Evolutionary conservation across 225 moss, liverwort and hornwort species (phyloP), one percentile per base, ranked within the genome.

Genomic region (Pseudoscleropodium purum): DNA sequence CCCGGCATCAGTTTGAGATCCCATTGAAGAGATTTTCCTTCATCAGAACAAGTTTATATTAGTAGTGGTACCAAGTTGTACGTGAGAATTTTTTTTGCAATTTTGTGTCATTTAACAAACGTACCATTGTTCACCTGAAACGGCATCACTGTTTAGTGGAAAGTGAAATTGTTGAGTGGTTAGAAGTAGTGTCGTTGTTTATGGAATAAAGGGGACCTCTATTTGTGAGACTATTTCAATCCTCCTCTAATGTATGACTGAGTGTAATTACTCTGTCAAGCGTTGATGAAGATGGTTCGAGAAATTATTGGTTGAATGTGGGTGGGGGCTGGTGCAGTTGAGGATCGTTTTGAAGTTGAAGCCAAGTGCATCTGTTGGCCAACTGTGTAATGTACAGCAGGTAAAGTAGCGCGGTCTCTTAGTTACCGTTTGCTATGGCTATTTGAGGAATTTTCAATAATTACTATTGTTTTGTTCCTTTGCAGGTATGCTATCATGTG

Each of bases 401-500:
- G 98, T 98, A 91, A 81, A 66, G 26, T 73, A 76, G 30, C 33
- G 43, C 86, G 51, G 59, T 56, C 86, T 65, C 18, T 81, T 62
- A 57, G 74, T 49, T 88, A 43, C 47, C 47, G 29, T 86, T 54
- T 72, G n/a, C 37, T 73, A 67, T 75, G 56, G 15, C 43, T 86
- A 68, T 31, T 47, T 60, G 25, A 63, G 25, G 79, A 61, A 36
- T 72, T 60, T 75, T 31, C 76, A 82, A 39, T 60, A 90, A 51
- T 87, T 85, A 90, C 54, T 75, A 13, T 82, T 77, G 61, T 87
- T 88, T 68, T 81, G 54, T 92, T 75, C 54, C 26, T 88, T 87
- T 91, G 85, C 95, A 98, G 98, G 99, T 99, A 52, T 99, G 99
- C 75, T 99, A 99, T 90, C 99, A 99, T 89, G 96, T 99, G 87